Base-by-base conservation (phyloP, 2,329 filamentous ascomycete genomes). In the Cordyceps fumosorosea region DNA sequence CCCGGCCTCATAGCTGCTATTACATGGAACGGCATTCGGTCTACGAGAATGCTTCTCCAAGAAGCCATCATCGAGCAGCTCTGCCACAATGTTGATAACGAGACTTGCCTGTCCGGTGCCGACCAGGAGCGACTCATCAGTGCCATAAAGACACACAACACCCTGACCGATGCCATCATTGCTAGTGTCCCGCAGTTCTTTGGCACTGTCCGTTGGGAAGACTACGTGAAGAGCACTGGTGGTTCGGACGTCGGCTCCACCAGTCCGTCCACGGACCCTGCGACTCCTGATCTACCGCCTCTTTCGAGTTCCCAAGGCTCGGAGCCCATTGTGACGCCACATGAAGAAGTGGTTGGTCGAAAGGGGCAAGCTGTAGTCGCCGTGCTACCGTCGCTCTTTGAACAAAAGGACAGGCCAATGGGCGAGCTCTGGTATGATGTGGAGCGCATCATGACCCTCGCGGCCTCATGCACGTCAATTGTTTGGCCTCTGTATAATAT, bases 401-500 rank as follows among this genome's bases (percentile, higher is more conserved):
- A 73, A 73, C 1, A 47, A 12, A 58, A 51, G 20, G 42, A 62
- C 75, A 77, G 18, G 76, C 75, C 8, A 67, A 26, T 56, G 14
- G 34, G 60, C 45, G 60, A 56, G 52, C 45, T 56, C 53, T 62
- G 60, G 60, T 56, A 51, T 51, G 74, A 76, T 48, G 76, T 77
- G 0, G 75, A 76, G 62, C 73, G 79, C 26, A 80, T 80, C 67
- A 77, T 82, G 76, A 76, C 78, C 5, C 71, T 82, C 7, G 78
- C 77, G 0, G 79, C 78, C 10, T 75, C 78, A 1, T 79, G 78
- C 26, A 79, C 80, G 64, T 77, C 77, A 18, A 74, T 81, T 10
- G 75, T 82, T 45, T 81, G 79, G 79, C 80, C 80, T 5, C 72
- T 82, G 3, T 82, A 80, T 61, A 75, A 78, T 12, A 74, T 79